Evolutionary conservation across 2,329 filamentous ascomycete genomes (phyloP).

Genomic region (Ophiobolus disseminans): DNA sequence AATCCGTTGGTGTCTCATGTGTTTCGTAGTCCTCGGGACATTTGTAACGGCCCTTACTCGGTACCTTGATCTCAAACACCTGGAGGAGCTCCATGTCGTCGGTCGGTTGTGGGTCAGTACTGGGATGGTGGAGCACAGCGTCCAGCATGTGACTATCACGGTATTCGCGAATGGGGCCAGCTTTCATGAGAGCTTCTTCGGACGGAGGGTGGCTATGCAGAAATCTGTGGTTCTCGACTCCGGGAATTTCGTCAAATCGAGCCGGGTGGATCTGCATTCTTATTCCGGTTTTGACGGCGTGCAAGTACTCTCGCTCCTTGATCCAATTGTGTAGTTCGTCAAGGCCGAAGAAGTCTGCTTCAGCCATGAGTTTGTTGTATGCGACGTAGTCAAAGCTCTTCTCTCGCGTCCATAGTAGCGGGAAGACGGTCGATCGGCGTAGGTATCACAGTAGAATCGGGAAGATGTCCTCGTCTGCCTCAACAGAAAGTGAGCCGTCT

Average conservation of each 20-base stretch:
- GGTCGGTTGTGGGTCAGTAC: too few species aligned
- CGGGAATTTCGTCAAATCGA: neutral
- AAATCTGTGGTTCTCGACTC: neutral
- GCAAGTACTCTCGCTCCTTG: neutral
- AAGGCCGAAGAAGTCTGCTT: slow-evolving; percentile 43
- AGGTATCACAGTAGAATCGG: neutral
- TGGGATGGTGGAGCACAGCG: too few species aligned
- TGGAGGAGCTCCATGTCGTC: too few species aligned
- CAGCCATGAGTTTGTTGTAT: slow-evolving; percentile 35
- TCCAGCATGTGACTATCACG: too few species aligned
- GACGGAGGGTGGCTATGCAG: too few species aligned
- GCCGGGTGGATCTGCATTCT: neutral
- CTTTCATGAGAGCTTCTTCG: too few species aligned
- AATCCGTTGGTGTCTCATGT: too few species aligned
- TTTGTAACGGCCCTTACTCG: too few species aligned
- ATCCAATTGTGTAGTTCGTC: slow-evolving; percentile 36
- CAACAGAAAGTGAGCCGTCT: neutral
- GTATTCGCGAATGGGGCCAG: too few species aligned
- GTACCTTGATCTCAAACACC: too few species aligned
- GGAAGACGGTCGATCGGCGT: neutral
- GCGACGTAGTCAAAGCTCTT: slow-evolving; percentile 36
- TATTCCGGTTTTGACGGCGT: neutral
- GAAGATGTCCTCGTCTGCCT: neutral
- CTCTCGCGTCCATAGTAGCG: slow-evolving; percentile 39
- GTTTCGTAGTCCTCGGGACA: too few species aligned